Conservation (phyloP, 371 early-diverging fungal species). For the Mortierella sp. region DNA sequence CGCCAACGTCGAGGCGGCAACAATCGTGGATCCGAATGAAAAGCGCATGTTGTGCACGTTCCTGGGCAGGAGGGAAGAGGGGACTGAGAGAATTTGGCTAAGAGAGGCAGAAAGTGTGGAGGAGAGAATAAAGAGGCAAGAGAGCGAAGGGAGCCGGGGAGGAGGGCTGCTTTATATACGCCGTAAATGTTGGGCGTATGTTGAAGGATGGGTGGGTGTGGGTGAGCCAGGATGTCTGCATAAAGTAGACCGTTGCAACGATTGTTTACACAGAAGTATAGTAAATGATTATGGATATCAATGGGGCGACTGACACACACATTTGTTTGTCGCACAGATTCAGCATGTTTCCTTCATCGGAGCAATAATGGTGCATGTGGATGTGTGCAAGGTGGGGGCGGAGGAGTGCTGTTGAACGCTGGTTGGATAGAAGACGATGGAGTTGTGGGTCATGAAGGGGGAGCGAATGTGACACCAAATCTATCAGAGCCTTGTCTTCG, state of each 20-base stretch:
- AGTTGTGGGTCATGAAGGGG: too few species aligned
- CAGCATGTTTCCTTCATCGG: not conserved
- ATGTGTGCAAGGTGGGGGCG: not conserved
- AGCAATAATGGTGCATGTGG: not conserved
- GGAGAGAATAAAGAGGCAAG: constrained; percentile 4
- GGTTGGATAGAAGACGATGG: constrained; percentile 1
- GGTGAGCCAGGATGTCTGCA: not conserved
- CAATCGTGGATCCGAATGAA: constrained; percentile 22
- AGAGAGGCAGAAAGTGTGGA: not conserved
- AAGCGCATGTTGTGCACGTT: constrained; percentile 32
- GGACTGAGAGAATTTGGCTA: not conserved
- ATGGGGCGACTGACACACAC: too few species aligned
- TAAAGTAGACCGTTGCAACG: constrained; percentile 16
- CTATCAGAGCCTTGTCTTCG: too few species aligned
- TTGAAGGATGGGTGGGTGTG: not conserved
- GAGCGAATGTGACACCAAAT: too few species aligned
- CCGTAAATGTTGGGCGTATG: too few species aligned
- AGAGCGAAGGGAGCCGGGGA: not conserved
- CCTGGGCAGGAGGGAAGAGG: not conserved
- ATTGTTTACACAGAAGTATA: constrained; percentile 2
- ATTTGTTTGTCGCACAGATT: constrained; percentile 38
- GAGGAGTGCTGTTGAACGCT: constrained; percentile 5
- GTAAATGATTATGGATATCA: too few species aligned
- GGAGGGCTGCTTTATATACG: too few species aligned
- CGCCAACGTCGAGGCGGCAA: constrained; percentile 28